A percentile compares a stretch with the other conserved stretches of the same genome.
Evolutionary conservation across 2,329 filamentous ascomycete genomes (phyloP).

Genomic region (Dactylellina leptospora): DNA sequence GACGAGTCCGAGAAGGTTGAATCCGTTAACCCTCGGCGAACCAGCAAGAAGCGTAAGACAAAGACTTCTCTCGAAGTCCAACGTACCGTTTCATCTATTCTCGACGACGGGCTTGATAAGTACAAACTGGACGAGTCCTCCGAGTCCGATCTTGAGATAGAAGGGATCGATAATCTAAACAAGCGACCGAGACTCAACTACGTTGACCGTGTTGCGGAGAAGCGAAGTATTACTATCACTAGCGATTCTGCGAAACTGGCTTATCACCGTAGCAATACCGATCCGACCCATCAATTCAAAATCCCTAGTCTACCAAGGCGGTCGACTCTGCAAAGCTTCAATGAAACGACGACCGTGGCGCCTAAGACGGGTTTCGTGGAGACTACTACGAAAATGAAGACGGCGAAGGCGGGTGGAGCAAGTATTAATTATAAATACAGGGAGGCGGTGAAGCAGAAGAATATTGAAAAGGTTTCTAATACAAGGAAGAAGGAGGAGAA

Average conservation of each 20-base stretch:
- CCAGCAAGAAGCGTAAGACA: constrained; percentile 31
- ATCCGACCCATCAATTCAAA: constrained; percentile 66
- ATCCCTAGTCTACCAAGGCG: constrained; percentile 74
- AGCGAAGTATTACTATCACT: constrained; percentile 63
- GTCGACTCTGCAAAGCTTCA: constrained; percentile 71
- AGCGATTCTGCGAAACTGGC: constrained; percentile 65
- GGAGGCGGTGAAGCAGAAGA: constrained; percentile 46
- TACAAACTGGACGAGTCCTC: constrained; percentile 19
- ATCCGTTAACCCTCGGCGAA: constrained; percentile 35
- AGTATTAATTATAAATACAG: constrained; percentile 43
- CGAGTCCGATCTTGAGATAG: constrained; percentile 48
- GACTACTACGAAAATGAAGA: constrained; percentile 56
- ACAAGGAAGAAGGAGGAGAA: constrained; percentile 65
- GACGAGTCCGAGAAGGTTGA: constrained; percentile 20
- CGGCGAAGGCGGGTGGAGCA: constrained; percentile 38
- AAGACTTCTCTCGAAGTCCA: constrained; percentile 31
- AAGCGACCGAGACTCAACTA: constrained; percentile 60
- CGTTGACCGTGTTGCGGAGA: constrained; percentile 78
- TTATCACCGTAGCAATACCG: constrained; percentile 64
- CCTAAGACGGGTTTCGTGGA: constrained; percentile 58
- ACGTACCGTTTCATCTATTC: constrained; percentile 32
- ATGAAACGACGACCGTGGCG: constrained; percentile 56
- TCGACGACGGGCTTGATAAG: constrained; percentile 30
- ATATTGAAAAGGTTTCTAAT: constrained; percentile 55
- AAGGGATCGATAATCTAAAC: constrained; percentile 53